These are phyloP conservation scores for Russula olivacea DNA, from an alignment of 768 basidiomycete species.

Conservation along the genomic window DNA sequence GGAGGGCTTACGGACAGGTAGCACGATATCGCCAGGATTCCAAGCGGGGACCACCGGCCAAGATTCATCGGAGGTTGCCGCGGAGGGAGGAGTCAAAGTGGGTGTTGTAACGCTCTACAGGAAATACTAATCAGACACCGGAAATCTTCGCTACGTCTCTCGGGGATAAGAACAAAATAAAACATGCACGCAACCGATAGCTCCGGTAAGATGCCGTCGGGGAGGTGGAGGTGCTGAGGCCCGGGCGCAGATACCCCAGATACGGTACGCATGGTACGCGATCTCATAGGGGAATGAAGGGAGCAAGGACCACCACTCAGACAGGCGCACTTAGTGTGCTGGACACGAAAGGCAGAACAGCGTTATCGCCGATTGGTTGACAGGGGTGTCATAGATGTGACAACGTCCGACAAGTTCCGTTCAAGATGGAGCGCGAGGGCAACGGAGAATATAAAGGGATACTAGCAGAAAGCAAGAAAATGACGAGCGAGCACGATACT, in stretches of 20 bases:
- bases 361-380: background rate
- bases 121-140: slow-evolving; percentile 6
- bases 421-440: background rate
- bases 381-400: background rate
- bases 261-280: background rate
- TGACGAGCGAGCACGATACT: slow-evolving; percentile 10
- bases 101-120: slow-evolving; percentile 31
- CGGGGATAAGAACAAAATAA: background rate
- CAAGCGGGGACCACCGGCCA: slow-evolving; percentile 30
- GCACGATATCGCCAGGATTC: slow-evolving; percentile 9
- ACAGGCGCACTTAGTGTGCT: background rate
- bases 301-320: background rate
- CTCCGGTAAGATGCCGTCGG: background rate
- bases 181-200: background rate
- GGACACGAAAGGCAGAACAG: background rate
- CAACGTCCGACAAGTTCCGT: background rate
- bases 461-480: background rate
- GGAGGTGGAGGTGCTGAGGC: no score
- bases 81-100: slow-evolving; percentile 37
- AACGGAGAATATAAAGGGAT: background rate
- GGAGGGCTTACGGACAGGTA: background rate
- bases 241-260: background rate
- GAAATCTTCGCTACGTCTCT: background rate
- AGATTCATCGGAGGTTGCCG: slow-evolving; percentile 41
- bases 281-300: background rate